A percentile compares a stretch with the other conserved stretches of the same genome.
Evolutionary conservation across 73 alveolate species (phyloP).

Genomic region (Chromera velia): DNA sequence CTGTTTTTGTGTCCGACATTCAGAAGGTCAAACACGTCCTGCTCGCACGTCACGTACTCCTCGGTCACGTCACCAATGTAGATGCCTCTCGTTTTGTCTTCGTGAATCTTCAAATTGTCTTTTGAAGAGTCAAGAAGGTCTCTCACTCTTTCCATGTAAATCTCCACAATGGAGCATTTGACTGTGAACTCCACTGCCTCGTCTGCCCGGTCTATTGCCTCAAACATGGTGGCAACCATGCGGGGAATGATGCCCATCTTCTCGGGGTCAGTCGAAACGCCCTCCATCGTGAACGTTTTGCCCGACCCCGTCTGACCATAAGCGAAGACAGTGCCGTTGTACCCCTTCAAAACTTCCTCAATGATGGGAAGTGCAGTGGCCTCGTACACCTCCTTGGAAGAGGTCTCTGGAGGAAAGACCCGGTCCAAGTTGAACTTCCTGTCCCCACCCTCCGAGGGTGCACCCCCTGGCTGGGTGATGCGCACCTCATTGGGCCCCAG

Average conservation of each 20-base stretch:
- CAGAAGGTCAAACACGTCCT: too few species aligned
- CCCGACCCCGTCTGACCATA: too few species aligned
- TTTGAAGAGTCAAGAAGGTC: constrained; percentile 51
- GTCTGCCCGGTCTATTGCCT: constrained; percentile 54
- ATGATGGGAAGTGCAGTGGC: constrained; percentile 48
- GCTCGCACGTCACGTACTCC: constrained; percentile 46
- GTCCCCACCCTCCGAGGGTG: too few species aligned
- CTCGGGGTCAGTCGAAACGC: constrained; percentile 52
- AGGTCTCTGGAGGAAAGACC: constrained; percentile 43
- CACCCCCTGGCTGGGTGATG: too few species aligned
- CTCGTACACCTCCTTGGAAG: constrained; percentile 41
- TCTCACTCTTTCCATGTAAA: constrained; percentile 55
- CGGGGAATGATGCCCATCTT: constrained; percentile 71
- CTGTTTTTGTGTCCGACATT: constrained; percentile 52
- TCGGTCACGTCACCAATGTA: constrained; percentile 52
- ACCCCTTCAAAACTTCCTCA: constrained; percentile 74
- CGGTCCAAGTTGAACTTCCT: constrained; percentile 47
- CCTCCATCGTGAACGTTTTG: too few species aligned
- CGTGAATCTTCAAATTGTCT: constrained; percentile 51
- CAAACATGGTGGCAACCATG: constrained; percentile 68
- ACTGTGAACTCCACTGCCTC: constrained; percentile 61
- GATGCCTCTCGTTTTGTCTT: constrained; percentile 52
- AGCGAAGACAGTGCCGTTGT: too few species aligned
- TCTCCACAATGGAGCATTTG: constrained; percentile 62
- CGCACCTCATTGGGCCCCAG: too few species aligned